Evolutionary conservation across 2,329 filamentous ascomycete species (phyloP), one percentile per base, ranked within the genome.

Genomic region (Sporothrix mexicana): DNA sequence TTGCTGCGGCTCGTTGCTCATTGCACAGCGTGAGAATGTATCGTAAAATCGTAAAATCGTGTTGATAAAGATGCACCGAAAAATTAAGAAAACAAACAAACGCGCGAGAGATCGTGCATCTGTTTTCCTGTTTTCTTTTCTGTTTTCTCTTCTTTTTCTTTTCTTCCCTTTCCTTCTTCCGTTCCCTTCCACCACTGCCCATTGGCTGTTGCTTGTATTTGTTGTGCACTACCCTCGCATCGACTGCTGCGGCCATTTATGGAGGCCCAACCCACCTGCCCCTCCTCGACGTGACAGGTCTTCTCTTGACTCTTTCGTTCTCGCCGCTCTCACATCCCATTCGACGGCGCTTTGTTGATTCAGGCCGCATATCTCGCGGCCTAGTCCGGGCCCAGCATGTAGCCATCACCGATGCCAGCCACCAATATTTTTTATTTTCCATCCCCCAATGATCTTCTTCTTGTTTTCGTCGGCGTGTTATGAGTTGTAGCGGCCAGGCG

Each of bases 311-410:
- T 30, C 30, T 30, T 51, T 67, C 23, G 23, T 49, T 15, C 15
- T 68, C 47, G 30, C n/a, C 47, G 15, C n/a, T 51, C 30, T 36
- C 30, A 36, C 47, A 17, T 17, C 6, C 15, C 43, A 36, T 43
- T 71, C 57, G 55, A 23, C 23, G 30, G 12, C 25, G 6, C 51
- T 41, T 17, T 36, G 69, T 36, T 62, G 57, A 59, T 9, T 36
- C 17, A 23, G 69, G 69, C 47, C 69, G 57, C 69, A 71, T 64
- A 71, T 17, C 25, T 47, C 10, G 57, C 43, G 69, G 25, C 69
- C 69, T 53, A 41, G 43, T 47, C 43, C 23, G 55, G 36, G 41
- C 13, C 20, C 43, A 70, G 53, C 12, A 36, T 51, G 12, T 45
- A 30, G 25, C 41, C 66, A 59, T 23, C 51, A 20, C 36, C 41